Conservation (phyloP, 1,284 basidiomycete genomes). For the Ceratobasidium sp. region DNA sequence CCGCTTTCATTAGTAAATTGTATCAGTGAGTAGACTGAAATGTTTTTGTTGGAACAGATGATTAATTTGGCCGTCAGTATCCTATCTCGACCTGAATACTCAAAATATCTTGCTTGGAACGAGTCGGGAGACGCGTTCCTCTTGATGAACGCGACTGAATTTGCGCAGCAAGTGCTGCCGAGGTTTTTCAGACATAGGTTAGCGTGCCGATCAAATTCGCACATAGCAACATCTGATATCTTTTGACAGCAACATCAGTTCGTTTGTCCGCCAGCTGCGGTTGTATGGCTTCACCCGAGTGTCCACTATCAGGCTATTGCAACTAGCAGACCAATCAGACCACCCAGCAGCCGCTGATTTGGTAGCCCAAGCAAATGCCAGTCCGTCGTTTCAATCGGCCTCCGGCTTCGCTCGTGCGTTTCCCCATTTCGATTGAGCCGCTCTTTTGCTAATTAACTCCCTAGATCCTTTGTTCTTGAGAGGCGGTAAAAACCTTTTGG, state of each 20-base stretch:
- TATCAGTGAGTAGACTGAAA: conserved; percentile 42
- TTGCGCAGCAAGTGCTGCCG: conserved; percentile 44
- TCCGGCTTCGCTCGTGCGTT: conserved; percentile 46
- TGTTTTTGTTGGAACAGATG: conserved; percentile 1
- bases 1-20: conserved; percentile 44
- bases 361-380: conserved; percentile 38
- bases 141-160: conserved; percentile 46
- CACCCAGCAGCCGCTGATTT: conserved; percentile 39
- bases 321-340: conserved; percentile 41
- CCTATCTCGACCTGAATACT: conserved; percentile 43
- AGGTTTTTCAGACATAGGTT: conserved; percentile 48
- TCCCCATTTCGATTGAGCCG: conserved; percentile 25
- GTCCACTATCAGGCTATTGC: conserved; percentile 46
- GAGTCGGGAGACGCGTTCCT: conserved; percentile 46
- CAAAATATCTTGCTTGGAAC: conserved; percentile 46
- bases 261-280: conserved; percentile 47
- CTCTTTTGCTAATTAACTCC: background rate
- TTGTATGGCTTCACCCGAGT: conserved; percentile 47
- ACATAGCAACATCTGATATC: background rate
- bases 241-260: conserved; percentile 45
- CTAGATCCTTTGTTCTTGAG: conserved; percentile 41
- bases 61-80: conserved; percentile 34
- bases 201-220: conserved; percentile 29
- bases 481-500: conserved; percentile 46
- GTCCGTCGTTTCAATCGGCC: conserved; percentile 34